Evolutionary conservation across 495 filamentous ascomycete genomes (phyloP).

Genomic region (Hypoxylon trugodes): DNA sequence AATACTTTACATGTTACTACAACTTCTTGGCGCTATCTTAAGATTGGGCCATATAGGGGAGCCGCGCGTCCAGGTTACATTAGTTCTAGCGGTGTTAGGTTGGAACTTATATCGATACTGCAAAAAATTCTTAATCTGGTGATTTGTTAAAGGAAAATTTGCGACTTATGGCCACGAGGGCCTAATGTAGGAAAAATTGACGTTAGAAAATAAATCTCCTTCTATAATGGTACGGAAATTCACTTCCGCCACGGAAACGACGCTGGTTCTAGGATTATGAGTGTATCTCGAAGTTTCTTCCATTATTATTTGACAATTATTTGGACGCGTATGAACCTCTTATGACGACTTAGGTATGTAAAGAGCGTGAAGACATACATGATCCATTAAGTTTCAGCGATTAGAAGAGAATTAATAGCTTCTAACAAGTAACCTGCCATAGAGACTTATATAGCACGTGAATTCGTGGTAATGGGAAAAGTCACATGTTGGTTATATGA

Average conservation of each 20-base stretch:
- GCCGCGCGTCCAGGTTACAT: constrained; percentile 40
- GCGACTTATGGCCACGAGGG: background rate
- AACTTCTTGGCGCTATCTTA: constrained; percentile 33
- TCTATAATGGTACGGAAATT: background rate
- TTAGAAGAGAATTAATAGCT: too few relatives aligned
- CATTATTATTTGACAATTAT: too few relatives aligned
- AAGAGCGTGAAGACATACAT: too few relatives aligned
- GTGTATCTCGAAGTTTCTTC: background rate
- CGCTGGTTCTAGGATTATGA: background rate
- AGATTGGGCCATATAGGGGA: constrained; percentile 26
- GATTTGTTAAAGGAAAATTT: background rate
- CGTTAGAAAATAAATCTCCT: background rate
- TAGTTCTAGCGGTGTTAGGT: constrained; percentile 13
- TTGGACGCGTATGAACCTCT: background rate
- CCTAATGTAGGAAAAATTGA: background rate
- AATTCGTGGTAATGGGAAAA: too few relatives aligned
- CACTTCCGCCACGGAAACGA: background rate
- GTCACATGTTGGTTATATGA: too few relatives aligned
- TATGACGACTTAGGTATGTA: background rate
- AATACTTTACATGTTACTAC: constrained; percentile 21
- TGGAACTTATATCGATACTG: constrained; percentile 7
- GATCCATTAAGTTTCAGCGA: too few relatives aligned
- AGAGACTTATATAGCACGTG: too few relatives aligned
- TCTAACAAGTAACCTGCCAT: too few relatives aligned
- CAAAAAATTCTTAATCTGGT: constrained; percentile 6